These are phyloP conservation scores for Epithele typhae DNA, from an alignment of 768 basidiomycete genomes.

Conservation along the genomic window DNA sequence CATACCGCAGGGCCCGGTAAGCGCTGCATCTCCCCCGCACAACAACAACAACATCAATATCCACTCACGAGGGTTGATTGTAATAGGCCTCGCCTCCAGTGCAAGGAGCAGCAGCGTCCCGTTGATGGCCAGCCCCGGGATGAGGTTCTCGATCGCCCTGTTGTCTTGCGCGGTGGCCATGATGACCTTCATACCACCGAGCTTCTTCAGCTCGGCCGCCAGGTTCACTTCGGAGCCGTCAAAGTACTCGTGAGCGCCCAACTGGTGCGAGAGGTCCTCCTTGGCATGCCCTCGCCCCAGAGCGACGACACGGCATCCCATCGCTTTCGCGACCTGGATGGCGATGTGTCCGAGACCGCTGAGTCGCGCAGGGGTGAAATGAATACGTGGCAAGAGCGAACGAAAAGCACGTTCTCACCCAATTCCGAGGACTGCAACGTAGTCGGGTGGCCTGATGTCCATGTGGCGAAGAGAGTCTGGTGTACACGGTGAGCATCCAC, in stretches of 20 bases:
- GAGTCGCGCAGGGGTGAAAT: neutral
- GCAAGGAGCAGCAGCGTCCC: slow-evolving; percentile 22
- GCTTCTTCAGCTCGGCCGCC: slow-evolving; percentile 28
- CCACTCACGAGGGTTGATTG: slow-evolving; percentile 16
- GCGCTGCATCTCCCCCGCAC: neutral
- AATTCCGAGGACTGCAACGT: slow-evolving; percentile 36
- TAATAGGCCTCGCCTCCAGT: slow-evolving; percentile 10
- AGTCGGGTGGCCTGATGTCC: slow-evolving; percentile 27
- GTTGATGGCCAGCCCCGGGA: slow-evolving; percentile 17
- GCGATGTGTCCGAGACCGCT: slow-evolving; percentile 32
- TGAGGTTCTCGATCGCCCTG: slow-evolving; percentile 11
- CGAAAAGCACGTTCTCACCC: slow-evolving; percentile 15
- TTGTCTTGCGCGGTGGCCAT: slow-evolving; percentile 29
- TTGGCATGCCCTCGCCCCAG: slow-evolving; percentile 29
- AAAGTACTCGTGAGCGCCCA: slow-evolving; percentile 37
- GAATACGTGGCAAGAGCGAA: too few species aligned
- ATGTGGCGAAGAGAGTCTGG: slow-evolving; percentile 26
- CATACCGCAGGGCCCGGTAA: slow-evolving; percentile 2
- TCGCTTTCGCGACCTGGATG: slow-evolving; percentile 29
- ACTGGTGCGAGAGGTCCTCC: slow-evolving; percentile 27
- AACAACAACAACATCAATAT: neutral
- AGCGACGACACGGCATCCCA: slow-evolving; percentile 34
- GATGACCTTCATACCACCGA: slow-evolving; percentile 37
- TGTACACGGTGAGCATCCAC: neutral
- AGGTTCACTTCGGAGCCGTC: slow-evolving; percentile 26